These are phyloP conservation scores for Chlamydomonas incerta DNA, from an alignment of 139 green algal genomes.

Conservation along the genomic window DNA sequence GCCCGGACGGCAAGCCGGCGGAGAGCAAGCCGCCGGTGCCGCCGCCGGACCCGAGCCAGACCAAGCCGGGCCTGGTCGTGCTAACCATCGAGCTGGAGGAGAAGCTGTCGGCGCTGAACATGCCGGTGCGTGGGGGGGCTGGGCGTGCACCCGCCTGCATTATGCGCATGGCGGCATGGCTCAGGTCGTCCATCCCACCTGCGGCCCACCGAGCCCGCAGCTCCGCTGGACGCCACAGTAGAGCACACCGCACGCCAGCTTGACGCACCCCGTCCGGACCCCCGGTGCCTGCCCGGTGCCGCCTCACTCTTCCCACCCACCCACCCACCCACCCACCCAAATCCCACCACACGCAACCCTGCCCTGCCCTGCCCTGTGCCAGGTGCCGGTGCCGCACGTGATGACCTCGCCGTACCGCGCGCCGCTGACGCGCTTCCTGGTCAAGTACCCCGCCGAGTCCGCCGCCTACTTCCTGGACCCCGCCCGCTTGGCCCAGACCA, in stretches of 20 bases:
- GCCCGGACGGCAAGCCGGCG: not conserved
- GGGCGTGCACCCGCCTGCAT: no score
- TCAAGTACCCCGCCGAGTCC: constrained; percentile 75
- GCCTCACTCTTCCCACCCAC: not conserved
- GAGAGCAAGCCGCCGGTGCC: not conserved
- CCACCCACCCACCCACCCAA: not conserved
- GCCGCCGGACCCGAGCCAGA: not conserved
- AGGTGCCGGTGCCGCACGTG: constrained; percentile 58
- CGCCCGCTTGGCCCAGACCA: constrained; percentile 64
- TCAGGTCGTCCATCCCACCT: no score
- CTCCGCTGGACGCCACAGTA: no score
- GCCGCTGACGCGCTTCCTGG: constrained; percentile 90
- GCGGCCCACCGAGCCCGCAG: no score
- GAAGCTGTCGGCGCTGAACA: constrained; percentile 60
- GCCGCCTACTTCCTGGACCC: constrained; percentile 83
- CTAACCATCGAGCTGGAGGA: constrained; percentile 95
- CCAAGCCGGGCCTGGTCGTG: constrained; percentile 87
- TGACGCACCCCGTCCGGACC: no score
- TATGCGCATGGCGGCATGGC: no score
- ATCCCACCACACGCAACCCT: not conserved
- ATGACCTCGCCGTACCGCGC: constrained; percentile 83
- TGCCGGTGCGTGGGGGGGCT: constrained; percentile 10
- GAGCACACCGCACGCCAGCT: no score
- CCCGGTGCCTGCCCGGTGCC: no score
- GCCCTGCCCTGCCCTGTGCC: not conserved